Evolutionary conservation across 352 stramenopile genomes (phyloP).

Genomic region (Globisporangium solare): DNA sequence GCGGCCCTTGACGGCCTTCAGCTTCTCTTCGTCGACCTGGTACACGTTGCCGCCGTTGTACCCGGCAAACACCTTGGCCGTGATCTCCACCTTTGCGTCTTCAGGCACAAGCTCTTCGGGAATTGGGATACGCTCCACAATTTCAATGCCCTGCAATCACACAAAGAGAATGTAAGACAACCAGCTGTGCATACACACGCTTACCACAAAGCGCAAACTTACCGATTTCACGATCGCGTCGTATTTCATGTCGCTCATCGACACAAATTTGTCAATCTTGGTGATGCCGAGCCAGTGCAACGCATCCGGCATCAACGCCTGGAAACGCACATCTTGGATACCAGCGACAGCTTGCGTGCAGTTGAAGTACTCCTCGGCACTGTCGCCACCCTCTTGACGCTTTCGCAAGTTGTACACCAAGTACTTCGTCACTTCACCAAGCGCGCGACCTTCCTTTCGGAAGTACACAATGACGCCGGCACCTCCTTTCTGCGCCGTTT

Average conservation of each 20-base stretch:
- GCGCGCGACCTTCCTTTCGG: conserved; percentile 96
- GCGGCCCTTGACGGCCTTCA: conserved; percentile 94
- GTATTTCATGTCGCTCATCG: conserved; percentile 99
- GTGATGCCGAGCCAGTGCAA: conserved; percentile 98
- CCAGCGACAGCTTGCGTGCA: conserved; percentile 97
- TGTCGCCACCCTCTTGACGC: conserved; percentile 96
- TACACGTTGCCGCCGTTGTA: conserved; percentile 90
- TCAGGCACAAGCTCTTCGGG: conserved; percentile 96
- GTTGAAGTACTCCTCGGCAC: conserved; percentile 98
- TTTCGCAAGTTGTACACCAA: conserved; percentile 99
- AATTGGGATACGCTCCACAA: conserved; percentile 98
- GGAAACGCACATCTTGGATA: conserved; percentile 97
- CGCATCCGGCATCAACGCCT: conserved; percentile 98
- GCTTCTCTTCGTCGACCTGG: conserved; percentile 89
- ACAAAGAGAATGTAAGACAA: neutral
- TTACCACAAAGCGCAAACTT: conserved; percentile 13
- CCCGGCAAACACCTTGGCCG: conserved; percentile 94
- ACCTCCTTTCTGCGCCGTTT: conserved; percentile 96
- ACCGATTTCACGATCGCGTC: conserved; percentile 97
- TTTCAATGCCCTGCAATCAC: conserved; percentile 90
- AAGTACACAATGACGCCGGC: conserved; percentile 98
- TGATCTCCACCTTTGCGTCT: conserved; percentile 99
- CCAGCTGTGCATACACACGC: too few species aligned
- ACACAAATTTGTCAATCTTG: conserved; percentile 93
- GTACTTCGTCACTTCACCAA: conserved; percentile 99